Percentiles rank a stretch among this genome's conserved stretches.
Conservation (phyloP, 2,329 filamentous ascomycete species). For the Cercospora nicotianae region DNA sequence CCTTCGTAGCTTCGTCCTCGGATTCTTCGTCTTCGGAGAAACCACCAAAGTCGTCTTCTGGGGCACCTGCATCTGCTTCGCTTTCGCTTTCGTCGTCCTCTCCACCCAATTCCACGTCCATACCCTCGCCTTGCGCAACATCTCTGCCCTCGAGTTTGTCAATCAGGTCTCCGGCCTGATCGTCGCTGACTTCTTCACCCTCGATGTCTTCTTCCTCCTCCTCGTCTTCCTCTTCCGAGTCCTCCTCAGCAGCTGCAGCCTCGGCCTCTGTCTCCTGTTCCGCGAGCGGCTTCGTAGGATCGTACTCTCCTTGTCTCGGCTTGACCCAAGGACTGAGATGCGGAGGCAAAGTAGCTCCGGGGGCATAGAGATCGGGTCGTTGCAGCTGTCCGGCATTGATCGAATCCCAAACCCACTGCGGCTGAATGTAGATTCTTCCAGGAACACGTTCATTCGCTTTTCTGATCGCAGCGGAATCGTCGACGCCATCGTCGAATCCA, state of each 20-base stretch:
- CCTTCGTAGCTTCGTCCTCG: constrained; percentile 60
- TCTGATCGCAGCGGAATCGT: constrained; percentile 53
- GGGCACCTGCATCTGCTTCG: constrained; percentile 50
- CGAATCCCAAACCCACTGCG: constrained; percentile 98
- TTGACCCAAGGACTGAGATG: constrained; percentile 97
- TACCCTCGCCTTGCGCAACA: constrained; percentile 41
- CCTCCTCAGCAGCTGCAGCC: constrained; percentile 58
- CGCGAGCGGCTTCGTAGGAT: constrained; percentile 80
- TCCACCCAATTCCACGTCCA: constrained; percentile 47
- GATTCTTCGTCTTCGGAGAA: constrained; percentile 52
- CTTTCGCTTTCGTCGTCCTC: constrained; percentile 49
- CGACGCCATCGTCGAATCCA: constrained; percentile 56
- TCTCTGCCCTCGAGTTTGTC: constrained; percentile 30
- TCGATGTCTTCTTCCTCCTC: constrained; percentile 49
- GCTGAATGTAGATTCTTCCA: constrained; percentile 90
- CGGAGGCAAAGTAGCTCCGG: constrained; percentile 84
- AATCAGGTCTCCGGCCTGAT: constrained; percentile 43
- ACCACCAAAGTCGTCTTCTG: constrained; percentile 48
- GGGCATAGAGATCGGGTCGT: constrained; percentile 81
- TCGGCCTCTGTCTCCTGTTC: constrained; percentile 88
- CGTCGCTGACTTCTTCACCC: constrained; percentile 41
- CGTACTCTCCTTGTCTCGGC: constrained; percentile 81
- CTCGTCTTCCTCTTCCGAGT: constrained; percentile 48
- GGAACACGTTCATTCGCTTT: constrained; percentile 69
- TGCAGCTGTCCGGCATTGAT: constrained; percentile 89